Percentiles rank a stretch among this genome's conserved stretches.
Evolutionary conservation across 2,329 filamentous ascomycete species (phyloP).

Genomic region (Decorospora gaudefroyi): DNA sequence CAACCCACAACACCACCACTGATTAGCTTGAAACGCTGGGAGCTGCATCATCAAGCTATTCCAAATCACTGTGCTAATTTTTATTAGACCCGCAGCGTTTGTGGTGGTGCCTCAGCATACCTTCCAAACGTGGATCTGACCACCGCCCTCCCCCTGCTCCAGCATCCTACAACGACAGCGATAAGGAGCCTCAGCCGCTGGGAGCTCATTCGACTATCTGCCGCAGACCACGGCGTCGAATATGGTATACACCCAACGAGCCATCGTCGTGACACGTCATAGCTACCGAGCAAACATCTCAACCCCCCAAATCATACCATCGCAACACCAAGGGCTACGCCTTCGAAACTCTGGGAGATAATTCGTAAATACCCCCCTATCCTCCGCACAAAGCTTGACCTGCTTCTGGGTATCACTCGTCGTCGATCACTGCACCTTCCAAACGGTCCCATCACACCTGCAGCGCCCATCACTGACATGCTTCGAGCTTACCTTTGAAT

Average conservation of each 20-base stretch:
- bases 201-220: neutral
- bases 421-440: neutral
- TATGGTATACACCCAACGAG: neutral
- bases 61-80: no score
- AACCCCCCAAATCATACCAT: neutral
- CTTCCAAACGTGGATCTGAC: no score
- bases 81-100: no score
- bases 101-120: no score
- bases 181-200: neutral
- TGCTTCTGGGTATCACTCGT: neutral
- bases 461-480: neutral
- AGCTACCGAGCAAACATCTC: no score
- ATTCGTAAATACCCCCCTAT: neutral
- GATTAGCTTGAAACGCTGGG: no score
- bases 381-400: neutral
- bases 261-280: neutral
- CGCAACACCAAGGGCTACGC: neutral
- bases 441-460: neutral
- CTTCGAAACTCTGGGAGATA: neutral
- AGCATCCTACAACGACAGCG: neutral
- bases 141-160: neutral
- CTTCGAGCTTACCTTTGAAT: neutral
- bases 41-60: no score
- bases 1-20: no score
- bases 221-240: no score